These are phyloP conservation scores for Colletotrichum echinochloae DNA, from an alignment of 2,329 filamentous ascomycete genomes.

Conservation along the genomic window DNA sequence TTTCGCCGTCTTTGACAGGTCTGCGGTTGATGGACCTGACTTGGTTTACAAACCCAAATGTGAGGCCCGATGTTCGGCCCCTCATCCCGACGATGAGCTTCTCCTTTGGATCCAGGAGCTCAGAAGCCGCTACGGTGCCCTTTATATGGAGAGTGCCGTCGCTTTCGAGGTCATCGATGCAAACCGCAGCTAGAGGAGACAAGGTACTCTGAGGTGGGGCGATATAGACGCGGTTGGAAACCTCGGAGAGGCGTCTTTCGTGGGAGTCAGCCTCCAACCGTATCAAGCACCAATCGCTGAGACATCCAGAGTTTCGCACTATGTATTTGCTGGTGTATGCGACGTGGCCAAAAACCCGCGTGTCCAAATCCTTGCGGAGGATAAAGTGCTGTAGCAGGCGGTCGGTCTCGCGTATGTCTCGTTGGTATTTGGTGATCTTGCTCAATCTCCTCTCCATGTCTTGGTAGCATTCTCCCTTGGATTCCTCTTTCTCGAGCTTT, in stretches of 20 bases:
- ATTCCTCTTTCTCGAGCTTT: too few species aligned
- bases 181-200: neutral
- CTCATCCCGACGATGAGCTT: neutral
- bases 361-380: neutral
- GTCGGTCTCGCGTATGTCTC: too few species aligned
- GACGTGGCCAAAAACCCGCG: neutral
- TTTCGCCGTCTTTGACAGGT: neutral
- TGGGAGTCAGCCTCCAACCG: neutral
- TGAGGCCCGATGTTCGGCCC: neutral
- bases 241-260: neutral
- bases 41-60: neutral
- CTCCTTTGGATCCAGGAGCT: neutral
- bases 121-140: neutral
- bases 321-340: neutral
- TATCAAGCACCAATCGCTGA: neutral
- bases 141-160: neutral
- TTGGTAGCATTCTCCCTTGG: too few species aligned
- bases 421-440: too few species aligned
- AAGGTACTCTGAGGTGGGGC: rapidly evolving
- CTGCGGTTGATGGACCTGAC: neutral
- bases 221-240: neutral
- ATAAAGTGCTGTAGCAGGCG: neutral
- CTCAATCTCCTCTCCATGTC: too few species aligned
- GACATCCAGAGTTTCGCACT: neutral
- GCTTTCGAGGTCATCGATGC: neutral